Evolutionary conservation across 2,329 filamentous ascomycete species (phyloP).

Genomic region (Botryotinia narcissicola): DNA sequence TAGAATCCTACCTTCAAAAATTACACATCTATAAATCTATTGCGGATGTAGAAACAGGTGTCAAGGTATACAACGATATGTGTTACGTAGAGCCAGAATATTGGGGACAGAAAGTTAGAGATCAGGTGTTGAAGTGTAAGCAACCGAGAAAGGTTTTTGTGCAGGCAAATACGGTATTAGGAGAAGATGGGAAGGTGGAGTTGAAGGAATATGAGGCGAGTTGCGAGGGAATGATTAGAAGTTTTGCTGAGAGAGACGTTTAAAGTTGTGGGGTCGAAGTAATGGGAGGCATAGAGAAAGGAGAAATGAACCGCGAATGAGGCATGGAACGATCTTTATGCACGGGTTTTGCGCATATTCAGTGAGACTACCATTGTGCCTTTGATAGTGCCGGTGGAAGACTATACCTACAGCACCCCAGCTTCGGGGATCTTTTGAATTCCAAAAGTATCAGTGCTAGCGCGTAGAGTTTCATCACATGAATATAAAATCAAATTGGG

Average conservation of each 20-base stretch:
- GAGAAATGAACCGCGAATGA: background rate
- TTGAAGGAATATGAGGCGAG: conserved; percentile 85
- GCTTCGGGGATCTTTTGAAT: background rate
- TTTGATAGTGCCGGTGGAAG: background rate
- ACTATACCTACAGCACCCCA: background rate
- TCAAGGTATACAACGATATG: conserved; percentile 77
- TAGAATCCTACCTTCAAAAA: conserved; percentile 85
- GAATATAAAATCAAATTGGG: background rate
- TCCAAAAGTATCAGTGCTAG: background rate
- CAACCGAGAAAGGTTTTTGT: conserved; percentile 90
- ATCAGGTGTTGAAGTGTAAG: conserved; percentile 72
- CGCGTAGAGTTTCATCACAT: background rate
- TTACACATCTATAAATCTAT: conserved; percentile 91
- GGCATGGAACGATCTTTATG: background rate
- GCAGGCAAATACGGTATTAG: conserved; percentile 82
- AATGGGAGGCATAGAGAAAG: background rate
- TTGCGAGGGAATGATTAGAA: conserved; percentile 77
- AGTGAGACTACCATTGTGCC: background rate
- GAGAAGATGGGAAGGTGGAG: conserved; percentile 66
- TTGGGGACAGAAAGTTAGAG: conserved; percentile 77
- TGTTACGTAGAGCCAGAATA: conserved; percentile 78
- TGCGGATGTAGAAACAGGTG: conserved; percentile 76
- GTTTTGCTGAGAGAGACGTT: conserved; percentile 62
- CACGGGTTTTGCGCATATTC: background rate
- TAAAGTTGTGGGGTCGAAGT: conserved; percentile 23